Conservation (phyloP, 1,284 basidiomycete species). For the Ustilago vetiveriae region DNA sequence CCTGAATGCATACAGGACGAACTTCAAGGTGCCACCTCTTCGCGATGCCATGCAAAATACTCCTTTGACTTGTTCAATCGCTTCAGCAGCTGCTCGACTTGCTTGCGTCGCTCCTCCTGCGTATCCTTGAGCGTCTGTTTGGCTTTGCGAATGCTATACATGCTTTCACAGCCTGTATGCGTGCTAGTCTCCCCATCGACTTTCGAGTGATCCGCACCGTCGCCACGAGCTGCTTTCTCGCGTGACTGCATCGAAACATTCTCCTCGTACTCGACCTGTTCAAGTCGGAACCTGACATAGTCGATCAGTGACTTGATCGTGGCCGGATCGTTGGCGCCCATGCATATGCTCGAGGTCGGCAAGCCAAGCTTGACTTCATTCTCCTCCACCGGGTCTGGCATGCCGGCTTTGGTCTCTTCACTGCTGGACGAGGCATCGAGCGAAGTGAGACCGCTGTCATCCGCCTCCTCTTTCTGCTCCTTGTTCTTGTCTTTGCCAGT, state of each 20-base stretch:
- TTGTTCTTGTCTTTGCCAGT: not conserved
- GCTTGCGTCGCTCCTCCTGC: conserved; percentile 39
- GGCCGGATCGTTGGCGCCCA: conserved; percentile 43
- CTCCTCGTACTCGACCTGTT: conserved; percentile 43
- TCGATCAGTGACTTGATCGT: conserved; percentile 34
- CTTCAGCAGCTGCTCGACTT: conserved; percentile 33
- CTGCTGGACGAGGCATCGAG: conserved; percentile 7
- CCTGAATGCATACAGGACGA: too few species aligned
- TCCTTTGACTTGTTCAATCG: conserved; percentile 32
- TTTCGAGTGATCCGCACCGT: not conserved
- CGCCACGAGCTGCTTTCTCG: conserved; percentile 12
- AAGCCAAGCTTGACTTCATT: conserved; percentile 11
- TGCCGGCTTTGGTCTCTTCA: conserved; percentile 8
- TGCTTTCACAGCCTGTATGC: too few species aligned
- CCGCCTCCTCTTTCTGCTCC: conserved; percentile 12
- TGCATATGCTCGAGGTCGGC: conserved; percentile 33
- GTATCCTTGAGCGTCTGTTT: conserved; percentile 43
- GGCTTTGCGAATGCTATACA: conserved; percentile 39
- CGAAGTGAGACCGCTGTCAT: conserved; percentile 35
- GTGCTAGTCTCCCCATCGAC: not conserved
- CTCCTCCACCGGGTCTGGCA: not conserved
- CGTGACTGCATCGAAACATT: conserved; percentile 34
- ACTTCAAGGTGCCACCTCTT: conserved; percentile 33
- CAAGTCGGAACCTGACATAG: conserved; percentile 32
- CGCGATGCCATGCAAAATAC: conserved; percentile 53